A percentile compares a stretch with the other conserved stretches of the same genome.
Conservation (phyloP, 805 yeast species). For the Naumovozyma castellii region DNA sequence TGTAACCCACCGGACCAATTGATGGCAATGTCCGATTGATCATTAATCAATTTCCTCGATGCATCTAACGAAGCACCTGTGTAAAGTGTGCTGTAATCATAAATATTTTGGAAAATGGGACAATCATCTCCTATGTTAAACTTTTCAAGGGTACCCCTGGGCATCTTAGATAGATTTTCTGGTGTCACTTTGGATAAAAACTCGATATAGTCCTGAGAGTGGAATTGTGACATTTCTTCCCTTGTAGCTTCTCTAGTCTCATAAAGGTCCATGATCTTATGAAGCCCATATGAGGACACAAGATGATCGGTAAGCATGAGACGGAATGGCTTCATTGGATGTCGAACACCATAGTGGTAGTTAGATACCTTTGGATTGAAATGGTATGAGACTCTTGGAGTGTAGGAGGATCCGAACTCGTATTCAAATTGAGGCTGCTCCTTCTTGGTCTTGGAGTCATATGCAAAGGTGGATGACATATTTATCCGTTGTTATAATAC, state of each 20-base stretch:
- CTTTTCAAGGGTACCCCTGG: slow-evolving; percentile 39
- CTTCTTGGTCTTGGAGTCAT: slow-evolving; percentile 34
- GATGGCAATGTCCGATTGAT: slow-evolving; percentile 83
- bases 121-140: slow-evolving; percentile 96
- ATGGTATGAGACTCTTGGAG: slow-evolving; percentile 74
- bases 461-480: slow-evolving; percentile 31
- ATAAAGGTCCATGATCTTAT: slow-evolving; percentile 84
- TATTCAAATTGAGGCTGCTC: slow-evolving; percentile 42
- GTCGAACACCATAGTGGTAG: slow-evolving; percentile 85
- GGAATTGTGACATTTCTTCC: slow-evolving; percentile 74
- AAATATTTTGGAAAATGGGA: slow-evolving; percentile 72
- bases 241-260: slow-evolving; percentile 73
- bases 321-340: slow-evolving; percentile 98
- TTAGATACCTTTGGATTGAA: slow-evolving; percentile 70
- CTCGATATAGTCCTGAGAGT: slow-evolving; percentile 76
- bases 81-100: slow-evolving; percentile 65
- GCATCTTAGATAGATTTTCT: slow-evolving; percentile 49
- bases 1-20: slow-evolving; percentile 92
- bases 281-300: slow-evolving; percentile 73
- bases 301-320: slow-evolving; percentile 89
- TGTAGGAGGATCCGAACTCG: slow-evolving; percentile 35
- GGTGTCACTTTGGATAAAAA: slow-evolving; percentile 73
- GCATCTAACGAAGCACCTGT: slow-evolving; percentile 92
- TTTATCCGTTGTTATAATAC: too few relatives aligned
- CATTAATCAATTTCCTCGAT: slow-evolving; percentile 68